phyloP scores from a whole-genome alignment of 202 grass and related monocot genomes.

The Carex arenaria region DNA sequence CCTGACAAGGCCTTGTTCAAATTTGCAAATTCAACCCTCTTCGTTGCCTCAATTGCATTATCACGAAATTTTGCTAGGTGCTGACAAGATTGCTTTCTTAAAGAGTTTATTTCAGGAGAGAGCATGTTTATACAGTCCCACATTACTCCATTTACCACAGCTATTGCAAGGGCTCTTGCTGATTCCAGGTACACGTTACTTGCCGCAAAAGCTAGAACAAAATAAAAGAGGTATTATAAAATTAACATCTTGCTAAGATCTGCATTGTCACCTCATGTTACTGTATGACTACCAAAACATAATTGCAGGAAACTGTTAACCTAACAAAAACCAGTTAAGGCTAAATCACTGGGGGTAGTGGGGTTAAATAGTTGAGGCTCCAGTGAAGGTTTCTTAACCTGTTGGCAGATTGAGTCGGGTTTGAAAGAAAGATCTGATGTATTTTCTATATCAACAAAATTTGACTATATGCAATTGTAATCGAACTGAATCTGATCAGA shows the following conservation, averaged over 20 bases:
- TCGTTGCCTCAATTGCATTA: constrained; percentile 23
- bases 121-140: constrained; percentile 46
- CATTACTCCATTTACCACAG: constrained; percentile 42
- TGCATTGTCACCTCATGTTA: background rate
- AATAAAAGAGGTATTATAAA: constrained; percentile 10
- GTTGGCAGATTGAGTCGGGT: background rate
- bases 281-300: constrained; percentile 3
- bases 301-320: background rate
- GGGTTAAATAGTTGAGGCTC: background rate
- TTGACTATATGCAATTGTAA: background rate
- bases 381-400: background rate
- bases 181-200: constrained; percentile 41
- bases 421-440: background rate
- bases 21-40: constrained; percentile 42
- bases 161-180: constrained; percentile 35
- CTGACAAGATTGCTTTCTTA: constrained; percentile 43
- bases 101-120: constrained; percentile 23
- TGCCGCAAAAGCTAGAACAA: constrained; percentile 37
- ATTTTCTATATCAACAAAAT: background rate
- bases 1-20: constrained; percentile 44
- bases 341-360: background rate
- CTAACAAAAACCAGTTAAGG: background rate
- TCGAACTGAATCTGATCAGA: background rate
- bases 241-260: background rate
- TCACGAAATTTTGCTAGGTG: constrained; percentile 38